Conservation (phyloP, 2,329 filamentous ascomycete species). For the Neobulgaria alba region DNA sequence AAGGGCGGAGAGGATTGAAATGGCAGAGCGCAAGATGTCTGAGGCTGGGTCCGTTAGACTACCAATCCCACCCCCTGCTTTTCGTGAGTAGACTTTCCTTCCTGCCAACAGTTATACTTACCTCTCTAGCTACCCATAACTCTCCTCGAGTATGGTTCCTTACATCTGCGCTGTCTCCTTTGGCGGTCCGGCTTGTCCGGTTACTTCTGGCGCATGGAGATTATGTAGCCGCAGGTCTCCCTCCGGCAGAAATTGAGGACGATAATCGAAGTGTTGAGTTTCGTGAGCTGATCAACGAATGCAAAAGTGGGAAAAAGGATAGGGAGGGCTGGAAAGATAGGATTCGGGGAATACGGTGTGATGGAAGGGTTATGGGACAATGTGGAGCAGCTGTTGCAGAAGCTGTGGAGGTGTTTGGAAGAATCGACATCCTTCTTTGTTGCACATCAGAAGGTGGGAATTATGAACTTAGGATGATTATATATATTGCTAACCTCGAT, state of each 20-base stretch:
- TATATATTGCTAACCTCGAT: neutral
- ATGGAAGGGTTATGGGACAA: constrained; percentile 40
- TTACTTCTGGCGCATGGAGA: constrained; percentile 85
- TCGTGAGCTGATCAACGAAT: constrained; percentile 66
- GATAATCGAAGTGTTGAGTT: constrained; percentile 70
- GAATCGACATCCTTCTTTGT: constrained; percentile 83
- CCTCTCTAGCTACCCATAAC: constrained; percentile 46
- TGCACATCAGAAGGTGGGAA: constrained; percentile 72
- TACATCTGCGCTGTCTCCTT: constrained; percentile 75
- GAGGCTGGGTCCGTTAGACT: constrained; percentile 33
- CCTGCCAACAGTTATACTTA: neutral
- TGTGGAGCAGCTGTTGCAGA: constrained; percentile 69
- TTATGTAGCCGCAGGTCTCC: constrained; percentile 76
- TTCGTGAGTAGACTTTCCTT: constrained; percentile 18
- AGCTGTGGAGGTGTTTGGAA: constrained; percentile 73
- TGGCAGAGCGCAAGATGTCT: constrained; percentile 39
- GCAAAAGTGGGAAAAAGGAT: constrained; percentile 52
- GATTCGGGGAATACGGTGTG: constrained; percentile 57
- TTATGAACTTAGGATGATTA: too few relatives aligned
- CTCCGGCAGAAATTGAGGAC: constrained; percentile 70
- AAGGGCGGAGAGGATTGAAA: constrained; percentile 19
- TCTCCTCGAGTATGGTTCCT: constrained; percentile 88
- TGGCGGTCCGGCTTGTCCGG: constrained; percentile 73
- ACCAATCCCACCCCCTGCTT: constrained; percentile 22
- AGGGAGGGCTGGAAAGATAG: constrained; percentile 74